Percentiles rank a stretch among this genome's conserved stretches.
Evolutionary conservation across 305 asterid species (phyloP).

Genomic region (Rubia peregrina): DNA sequence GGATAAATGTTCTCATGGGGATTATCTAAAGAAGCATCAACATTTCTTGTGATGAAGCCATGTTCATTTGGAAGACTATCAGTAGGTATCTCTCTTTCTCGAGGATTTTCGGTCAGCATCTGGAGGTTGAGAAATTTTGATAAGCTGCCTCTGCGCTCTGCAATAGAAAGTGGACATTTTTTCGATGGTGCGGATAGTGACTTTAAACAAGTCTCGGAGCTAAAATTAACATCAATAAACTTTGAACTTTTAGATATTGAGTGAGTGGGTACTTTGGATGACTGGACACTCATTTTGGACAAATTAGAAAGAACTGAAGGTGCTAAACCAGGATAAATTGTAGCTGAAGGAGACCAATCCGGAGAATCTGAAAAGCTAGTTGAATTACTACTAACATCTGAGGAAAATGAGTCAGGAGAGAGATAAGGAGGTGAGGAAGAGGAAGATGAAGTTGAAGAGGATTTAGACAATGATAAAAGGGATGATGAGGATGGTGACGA

Average conservation of each 20-base stretch:
- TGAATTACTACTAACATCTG: constrained; percentile 35
- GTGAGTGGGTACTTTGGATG: constrained; percentile 39
- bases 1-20: constrained; percentile 12
- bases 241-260: constrained; percentile 40
- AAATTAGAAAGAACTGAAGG: constrained; percentile 26
- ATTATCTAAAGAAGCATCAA: constrained; percentile 17
- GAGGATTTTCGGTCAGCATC: constrained; percentile 24
- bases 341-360: constrained; percentile 29
- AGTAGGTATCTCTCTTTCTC: constrained; percentile 20
- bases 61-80: constrained; percentile 16
- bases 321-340: constrained; percentile 23
- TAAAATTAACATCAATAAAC: constrained; percentile 45
- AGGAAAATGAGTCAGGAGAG: constrained; percentile 41
- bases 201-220: constrained; percentile 32
- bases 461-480: constrained; percentile 12
- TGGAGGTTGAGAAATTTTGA: constrained; percentile 35
- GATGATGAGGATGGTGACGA: constrained; percentile 24
- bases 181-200: constrained; percentile 23
- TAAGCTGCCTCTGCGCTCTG: constrained; percentile 38
- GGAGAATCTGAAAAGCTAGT: constrained; percentile 38
- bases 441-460: constrained; percentile 20
- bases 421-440: constrained; percentile 39
- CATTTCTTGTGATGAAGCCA: constrained; percentile 15
- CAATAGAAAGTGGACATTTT: constrained; percentile 33
- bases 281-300: constrained; percentile 23